A percentile compares a stretch with the other conserved stretches of the same genome.
Conservation (phyloP, 2,329 filamentous ascomycete species). For the Fusarium bulbicola region DNA sequence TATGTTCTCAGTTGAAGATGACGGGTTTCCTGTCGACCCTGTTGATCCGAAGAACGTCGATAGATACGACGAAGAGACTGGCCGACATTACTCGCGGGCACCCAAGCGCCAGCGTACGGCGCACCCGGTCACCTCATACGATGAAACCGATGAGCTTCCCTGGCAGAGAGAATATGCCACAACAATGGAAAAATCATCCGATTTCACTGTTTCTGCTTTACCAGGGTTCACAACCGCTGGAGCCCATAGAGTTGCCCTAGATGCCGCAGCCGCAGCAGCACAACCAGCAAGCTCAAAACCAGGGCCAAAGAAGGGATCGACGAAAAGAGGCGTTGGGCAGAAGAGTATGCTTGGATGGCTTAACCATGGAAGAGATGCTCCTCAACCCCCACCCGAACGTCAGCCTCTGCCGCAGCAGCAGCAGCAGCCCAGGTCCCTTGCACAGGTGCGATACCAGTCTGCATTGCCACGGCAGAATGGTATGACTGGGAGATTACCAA, state of each 20-base stretch:
- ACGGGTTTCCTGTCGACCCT: constrained; percentile 73
- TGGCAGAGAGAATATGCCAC: constrained; percentile 62
- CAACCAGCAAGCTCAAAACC: constrained; percentile 29
- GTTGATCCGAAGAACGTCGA: constrained; percentile 49
- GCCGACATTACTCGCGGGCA: constrained; percentile 34
- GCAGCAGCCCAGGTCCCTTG: constrained; percentile 27
- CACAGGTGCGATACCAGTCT: constrained; percentile 41
- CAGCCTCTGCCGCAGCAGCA: constrained; percentile 26
- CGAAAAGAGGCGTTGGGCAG: constrained; percentile 51
- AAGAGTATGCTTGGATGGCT: constrained; percentile 56
- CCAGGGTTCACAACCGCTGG: constrained; percentile 71
- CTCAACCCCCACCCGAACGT: constrained; percentile 11
- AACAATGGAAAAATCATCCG: constrained; percentile 68
- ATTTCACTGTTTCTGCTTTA: constrained; percentile 67
- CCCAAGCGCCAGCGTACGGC: constrained; percentile 45
- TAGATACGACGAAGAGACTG: constrained; percentile 27
- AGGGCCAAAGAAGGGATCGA: constrained; percentile 41
- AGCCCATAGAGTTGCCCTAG: constrained; percentile 58
- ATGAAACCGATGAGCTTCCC: constrained; percentile 41
- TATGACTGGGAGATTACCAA: neutral
- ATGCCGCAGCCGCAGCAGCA: constrained; percentile 25
- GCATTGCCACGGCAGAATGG: constrained; percentile 37
- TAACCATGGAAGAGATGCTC: constrained; percentile 34
- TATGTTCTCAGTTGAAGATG: constrained; percentile 70
- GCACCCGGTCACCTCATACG: constrained; percentile 21